Evolutionary conservation across 306 rosid species (phyloP).

Genomic region (Castanospermum australe): DNA sequence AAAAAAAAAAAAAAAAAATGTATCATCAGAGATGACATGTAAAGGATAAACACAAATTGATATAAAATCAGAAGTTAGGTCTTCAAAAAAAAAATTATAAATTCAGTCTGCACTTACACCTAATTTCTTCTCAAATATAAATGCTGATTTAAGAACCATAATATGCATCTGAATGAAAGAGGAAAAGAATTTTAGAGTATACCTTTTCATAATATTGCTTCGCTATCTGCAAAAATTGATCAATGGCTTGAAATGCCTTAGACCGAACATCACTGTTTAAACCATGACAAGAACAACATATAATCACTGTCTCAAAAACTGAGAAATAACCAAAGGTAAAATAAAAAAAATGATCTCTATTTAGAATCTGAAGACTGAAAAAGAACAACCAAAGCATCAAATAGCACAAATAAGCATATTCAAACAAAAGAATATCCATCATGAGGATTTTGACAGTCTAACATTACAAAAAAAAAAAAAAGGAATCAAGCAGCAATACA

Average conservation of each 20-base stretch:
- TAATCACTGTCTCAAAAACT: neutral
- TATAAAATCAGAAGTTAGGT: neutral
- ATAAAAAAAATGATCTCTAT: constrained; percentile 18
- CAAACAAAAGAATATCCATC: constrained; percentile 5
- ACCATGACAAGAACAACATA: constrained; percentile 27
- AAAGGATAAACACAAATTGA: neutral
- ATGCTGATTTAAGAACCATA: neutral
- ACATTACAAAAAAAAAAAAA: neutral
- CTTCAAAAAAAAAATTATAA: neutral
- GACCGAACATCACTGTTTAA: constrained; percentile 82
- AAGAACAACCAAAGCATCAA: constrained; percentile 22
- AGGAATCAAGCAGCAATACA: neutral
- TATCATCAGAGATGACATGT: constrained; percentile 1
- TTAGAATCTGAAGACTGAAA: constrained; percentile 22
- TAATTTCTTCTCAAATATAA: neutral
- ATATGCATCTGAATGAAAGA: constrained; percentile 14
- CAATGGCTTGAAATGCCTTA: constrained; percentile 94
- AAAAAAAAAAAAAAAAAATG: neutral
- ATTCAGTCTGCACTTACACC: neutral
- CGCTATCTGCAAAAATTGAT: constrained; percentile 80
- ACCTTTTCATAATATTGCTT: constrained; percentile 92
- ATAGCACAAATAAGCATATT: constrained; percentile 1
- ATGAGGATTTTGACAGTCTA: constrained; percentile 8
- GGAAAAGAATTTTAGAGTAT: constrained; percentile 25
- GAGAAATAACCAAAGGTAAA: constrained; percentile 9